Evolutionary conservation across 768 basidiomycete genomes (phyloP), one percentile per base, ranked within the genome.

Genomic region (Pholiota conissans): DNA sequence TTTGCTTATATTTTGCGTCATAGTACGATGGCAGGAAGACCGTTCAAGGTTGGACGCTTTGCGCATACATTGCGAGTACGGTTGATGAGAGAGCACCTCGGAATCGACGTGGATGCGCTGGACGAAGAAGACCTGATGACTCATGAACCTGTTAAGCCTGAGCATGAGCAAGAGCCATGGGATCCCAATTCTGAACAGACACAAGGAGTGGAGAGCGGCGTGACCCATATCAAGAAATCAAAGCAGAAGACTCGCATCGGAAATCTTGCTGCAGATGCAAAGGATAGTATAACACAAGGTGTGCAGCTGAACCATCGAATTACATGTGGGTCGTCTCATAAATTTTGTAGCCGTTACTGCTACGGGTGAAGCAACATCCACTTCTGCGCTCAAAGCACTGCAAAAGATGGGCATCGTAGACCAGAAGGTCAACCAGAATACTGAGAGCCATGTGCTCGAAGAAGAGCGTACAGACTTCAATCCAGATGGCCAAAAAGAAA

Each of bases 11-110:
- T 57, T 56, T 34, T 27, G 46, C 16, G 54, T 64, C 47, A 5
- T 55, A 95, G 95, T 53, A 88, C 82, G 0, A 98, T 99, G 96
- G 96, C 87, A 8, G 96, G 97, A 16, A 84, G 84, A 63, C 91
- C 95, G 0, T 98, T 90, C 79, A 85, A 93, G 81, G 96, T 98
- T 57, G 97, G 97, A 18, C 89, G 96, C 24, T 99, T 97, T 71
- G 95, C 96, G 2, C 97, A 99, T 72, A 90, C 91, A 3, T 80
- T 99, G 10, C 89, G 97, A 5, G 81, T 98, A 46, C 86, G 96
- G 16, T 77, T 99, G 59, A 99, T 99, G 97, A 82, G 91, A 61
- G 97, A 99, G 68, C 97, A 99, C 69, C 79, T 97, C 57, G 97
- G 97, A 2, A 80, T 98, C 56, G 94, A 99, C 69, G 95, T 98